These are phyloP conservation scores for Elymus sibiricus DNA, from an alignment of 176 grass and related monocot species.

Conservation along the genomic window DNA sequence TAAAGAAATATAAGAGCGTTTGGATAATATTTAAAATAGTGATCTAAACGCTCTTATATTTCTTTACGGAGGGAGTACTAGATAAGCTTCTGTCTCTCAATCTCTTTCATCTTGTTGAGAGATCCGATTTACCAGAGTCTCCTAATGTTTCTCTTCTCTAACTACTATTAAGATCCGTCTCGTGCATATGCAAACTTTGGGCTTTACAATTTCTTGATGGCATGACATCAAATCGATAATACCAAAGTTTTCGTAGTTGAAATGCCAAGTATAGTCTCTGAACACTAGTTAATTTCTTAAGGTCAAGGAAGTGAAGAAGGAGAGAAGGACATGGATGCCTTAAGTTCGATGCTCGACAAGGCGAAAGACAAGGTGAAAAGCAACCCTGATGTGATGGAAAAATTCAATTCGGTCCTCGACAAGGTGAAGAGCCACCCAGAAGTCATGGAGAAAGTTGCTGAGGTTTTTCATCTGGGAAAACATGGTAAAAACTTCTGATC, in stretches of 20 bases:
- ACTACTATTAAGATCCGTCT: not conserved
- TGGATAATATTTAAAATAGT: too few relatives aligned
- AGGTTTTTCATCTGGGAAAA: constrained; percentile 21
- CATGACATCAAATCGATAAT: not conserved
- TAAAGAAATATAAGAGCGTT: too few relatives aligned
- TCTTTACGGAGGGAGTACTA: too few relatives aligned
- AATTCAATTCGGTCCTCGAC: constrained; percentile 24
- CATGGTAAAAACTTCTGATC: constrained; percentile 32
- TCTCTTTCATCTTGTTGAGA: not conserved
- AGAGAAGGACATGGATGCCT: constrained; percentile 39
- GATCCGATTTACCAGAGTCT: not conserved
- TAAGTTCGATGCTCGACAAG: constrained; percentile 16
- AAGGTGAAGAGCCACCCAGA: constrained; percentile 46
- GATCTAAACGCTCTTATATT: too few relatives aligned
- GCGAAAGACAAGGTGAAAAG: constrained; percentile 32
- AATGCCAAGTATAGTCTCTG: not conserved
- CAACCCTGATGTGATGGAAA: constrained; percentile 38
- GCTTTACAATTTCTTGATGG: not conserved
- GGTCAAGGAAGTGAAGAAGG: constrained; percentile 30
- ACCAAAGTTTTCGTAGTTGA: not conserved
- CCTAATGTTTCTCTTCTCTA: not conserved
- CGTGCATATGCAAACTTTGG: not conserved
- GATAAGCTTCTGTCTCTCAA: not conserved
- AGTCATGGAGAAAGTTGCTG: constrained; percentile 34
- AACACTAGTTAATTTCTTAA: not conserved